These are phyloP conservation scores for Nakazawaea sp. DNA, from an alignment of 805 yeast genomes.

Conservation along the genomic window DNA sequence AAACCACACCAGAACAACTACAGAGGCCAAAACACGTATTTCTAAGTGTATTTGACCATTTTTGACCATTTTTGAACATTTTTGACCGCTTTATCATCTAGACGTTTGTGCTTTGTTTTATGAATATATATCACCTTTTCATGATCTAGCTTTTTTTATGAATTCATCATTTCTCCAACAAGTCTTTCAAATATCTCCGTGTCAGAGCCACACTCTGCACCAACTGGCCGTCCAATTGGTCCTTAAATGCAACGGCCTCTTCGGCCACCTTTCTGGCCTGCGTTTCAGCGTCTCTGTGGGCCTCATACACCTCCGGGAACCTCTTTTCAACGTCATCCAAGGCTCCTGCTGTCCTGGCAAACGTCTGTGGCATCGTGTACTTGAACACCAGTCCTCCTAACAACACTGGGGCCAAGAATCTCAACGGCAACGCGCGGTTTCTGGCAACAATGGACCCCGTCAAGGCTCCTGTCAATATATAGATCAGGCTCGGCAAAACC, in stretches of 20 bases:
- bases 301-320: conserved; percentile 29
- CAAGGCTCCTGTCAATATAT: conserved; percentile 48
- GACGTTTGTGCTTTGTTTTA: no score
- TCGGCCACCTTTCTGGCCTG: neutral
- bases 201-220: conserved; percentile 3
- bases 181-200: conserved; percentile 5
- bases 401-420: conserved; percentile 44
- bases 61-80: no score
- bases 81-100: no score
- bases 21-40: conserved; percentile 9
- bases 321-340: conserved; percentile 25
- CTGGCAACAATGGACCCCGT: conserved; percentile 49
- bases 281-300: conserved; percentile 12
- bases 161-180: conserved; percentile 6
- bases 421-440: conserved; percentile 37
- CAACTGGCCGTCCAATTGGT: neutral
- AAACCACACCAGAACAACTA: neutral
- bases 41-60: neutral
- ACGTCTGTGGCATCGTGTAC: conserved; percentile 45
- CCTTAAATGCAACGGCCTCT: neutral
- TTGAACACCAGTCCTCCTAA: conserved; percentile 41
- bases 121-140: no score
- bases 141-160: no score
- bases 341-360: conserved; percentile 21
- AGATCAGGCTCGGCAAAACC: conserved; percentile 46